Base-by-base conservation (phyloP, 768 basidiomycete genomes). In the Boletales sp. region DNA sequence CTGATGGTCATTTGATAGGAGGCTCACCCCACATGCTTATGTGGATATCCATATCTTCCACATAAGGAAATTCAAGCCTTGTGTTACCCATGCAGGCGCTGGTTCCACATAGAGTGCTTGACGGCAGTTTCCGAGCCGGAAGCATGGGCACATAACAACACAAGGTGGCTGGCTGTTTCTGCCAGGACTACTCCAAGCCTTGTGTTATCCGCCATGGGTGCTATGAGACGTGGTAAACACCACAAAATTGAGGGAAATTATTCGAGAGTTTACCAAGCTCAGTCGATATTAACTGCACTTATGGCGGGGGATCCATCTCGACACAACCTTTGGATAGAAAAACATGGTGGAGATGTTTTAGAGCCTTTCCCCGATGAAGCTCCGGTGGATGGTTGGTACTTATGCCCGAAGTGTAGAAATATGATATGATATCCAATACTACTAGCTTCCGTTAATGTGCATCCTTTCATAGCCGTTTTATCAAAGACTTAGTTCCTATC, bases 271-370 rank as follows among this genome's bases (percentile, higher is more conserved):
- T 52, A 52, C 17, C 46, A 52, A 32, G 51, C 51, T 34, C 51
- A 52, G 38, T 48, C 42, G 8, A 48, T 48, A 48, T 30, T 52
- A 17, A 48, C 2, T 35, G 51, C 51, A 13, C 36, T 52, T 3
- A 24, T 36, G 4, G 11, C 5, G 19, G 46, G 46, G 10, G 46
- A 52, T 7, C 9, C n/a, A 0, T 14, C 2, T 12, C 27, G 51
- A 40, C 29, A 52, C 29, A 21, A 52, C 1, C 3, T 5, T 18
- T 52, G 51, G 46, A 14, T 48, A 2, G 5, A 21, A 11, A 44
- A 48, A 40, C 24, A 52, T 35, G 38, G 37, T 1, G 3, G 0
- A 35, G 34, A 45, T 7, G 0, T 21, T 2, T 5, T 13, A 2
- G 21, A 47, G 29, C 15, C 17, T 3, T 24, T 4, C 18, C 32